Base-by-base conservation (phyloP, 202 grass and related monocot genomes). In the Brachypodium distachyon region DNA sequence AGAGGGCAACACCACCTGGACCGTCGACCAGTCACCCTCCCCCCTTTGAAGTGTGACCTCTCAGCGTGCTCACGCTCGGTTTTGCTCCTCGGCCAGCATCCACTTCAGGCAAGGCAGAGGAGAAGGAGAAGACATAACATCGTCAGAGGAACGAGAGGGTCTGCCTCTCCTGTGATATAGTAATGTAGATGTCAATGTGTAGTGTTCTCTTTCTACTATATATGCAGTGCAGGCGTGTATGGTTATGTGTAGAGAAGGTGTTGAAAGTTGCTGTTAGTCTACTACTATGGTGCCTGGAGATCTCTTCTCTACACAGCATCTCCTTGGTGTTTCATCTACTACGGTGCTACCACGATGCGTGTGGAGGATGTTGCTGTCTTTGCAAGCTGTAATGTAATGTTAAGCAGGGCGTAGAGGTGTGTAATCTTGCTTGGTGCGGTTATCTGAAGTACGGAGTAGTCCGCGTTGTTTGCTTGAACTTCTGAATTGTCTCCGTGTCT, bases 31-130 rank as follows among this genome's bases (percentile, higher is more conserved):
- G 75, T 26, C 72, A 79, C 1, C 48, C 83, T 63, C 80, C 92
- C 70, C 40, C 83, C 8, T 91, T 87, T 68, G 92, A 91, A 78
- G 86, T 95, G 86, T 95, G 86, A 95, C 9, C 11, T 3, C 3
- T 16, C 7, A n/a, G 42, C 31, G 29, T 3, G 71, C 38, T 71
- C 81, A 41, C 41, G 5, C 70, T 36, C 26, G 63, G 80, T 84
- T 87, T 84, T 88, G 71, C 56, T 76, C 71, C 77, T 80, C 79
- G 38, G 16, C 32, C 66, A 56, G 70, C 70, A 83, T 88, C 71
- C 76, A 64, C 76, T 64, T 49, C 26, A 65, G 25, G 25, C 18
- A 58, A 76, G 55, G 63, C 16, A 47, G 26, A 52, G n/a, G 61
- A 48, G 63, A 52, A 76, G 53, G 75, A 66, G 39, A 62, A 19